Conservation (phyloP, 345 rosid genomes). For the Barbarea vulgaris region DNA sequence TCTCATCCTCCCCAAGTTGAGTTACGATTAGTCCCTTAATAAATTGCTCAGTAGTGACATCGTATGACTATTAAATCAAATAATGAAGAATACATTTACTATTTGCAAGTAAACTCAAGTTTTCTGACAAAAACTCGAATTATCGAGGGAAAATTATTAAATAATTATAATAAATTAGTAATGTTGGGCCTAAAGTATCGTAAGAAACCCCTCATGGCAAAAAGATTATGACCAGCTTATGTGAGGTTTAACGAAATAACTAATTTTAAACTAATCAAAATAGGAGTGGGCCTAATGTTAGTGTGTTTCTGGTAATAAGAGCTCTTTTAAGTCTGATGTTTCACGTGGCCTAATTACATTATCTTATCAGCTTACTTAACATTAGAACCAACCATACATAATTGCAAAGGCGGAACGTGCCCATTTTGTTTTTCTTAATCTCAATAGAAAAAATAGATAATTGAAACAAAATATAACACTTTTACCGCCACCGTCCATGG, state of each 20-base stretch:
- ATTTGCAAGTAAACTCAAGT: not conserved
- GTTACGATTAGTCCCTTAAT: constrained; percentile 2
- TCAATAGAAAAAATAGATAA: not conserved
- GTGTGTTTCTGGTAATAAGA: constrained; percentile 19
- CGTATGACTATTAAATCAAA: not conserved
- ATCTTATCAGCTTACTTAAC: not conserved
- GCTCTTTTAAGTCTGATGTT: not conserved
- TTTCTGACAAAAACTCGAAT: not conserved
- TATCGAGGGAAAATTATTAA: not conserved
- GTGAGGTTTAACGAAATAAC: constrained; percentile 32
- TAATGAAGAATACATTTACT: not conserved
- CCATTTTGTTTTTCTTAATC: not conserved
- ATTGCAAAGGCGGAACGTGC: not conserved
- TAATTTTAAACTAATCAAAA: constrained; percentile 24
- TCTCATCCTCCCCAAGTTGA: constrained; percentile 20
- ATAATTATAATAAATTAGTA: not conserved
- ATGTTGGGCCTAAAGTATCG: not conserved
- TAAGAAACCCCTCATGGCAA: not conserved
- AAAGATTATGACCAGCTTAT: constrained; percentile 8
- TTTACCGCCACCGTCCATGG: too few species aligned
- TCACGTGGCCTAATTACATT: constrained; percentile 32
- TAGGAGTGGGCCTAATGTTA: constrained; percentile 24
- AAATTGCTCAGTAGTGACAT: constrained; percentile 12
- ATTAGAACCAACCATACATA: constrained; percentile 9
- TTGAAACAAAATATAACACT: too few species aligned